phyloP scores from a whole-genome alignment of 2,329 filamentous ascomycete genomes.

The Ophiostoma australiae region DNA sequence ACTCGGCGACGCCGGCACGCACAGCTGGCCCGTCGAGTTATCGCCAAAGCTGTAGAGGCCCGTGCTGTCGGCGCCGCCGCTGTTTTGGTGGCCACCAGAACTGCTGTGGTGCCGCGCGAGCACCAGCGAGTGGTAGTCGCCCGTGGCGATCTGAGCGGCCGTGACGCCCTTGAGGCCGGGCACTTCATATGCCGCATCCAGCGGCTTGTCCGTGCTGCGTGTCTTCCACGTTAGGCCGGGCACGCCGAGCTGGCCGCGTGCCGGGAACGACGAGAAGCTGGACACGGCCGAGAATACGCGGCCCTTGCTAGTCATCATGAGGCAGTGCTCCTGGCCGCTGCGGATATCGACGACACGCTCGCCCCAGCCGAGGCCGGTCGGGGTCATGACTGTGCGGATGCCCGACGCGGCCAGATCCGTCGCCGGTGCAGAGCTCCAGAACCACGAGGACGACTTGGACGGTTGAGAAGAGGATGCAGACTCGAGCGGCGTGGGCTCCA shows the following conservation, averaged over 20 bases:
- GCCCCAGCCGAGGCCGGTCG: conserved; percentile 57
- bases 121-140: conserved; percentile 80
- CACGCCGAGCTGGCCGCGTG: conserved; percentile 79
- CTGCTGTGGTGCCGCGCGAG: conserved; percentile 51
- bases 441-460: conserved; percentile 46
- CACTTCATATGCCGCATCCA: conserved; percentile 79
- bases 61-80: conserved; percentile 45
- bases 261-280: conserved; percentile 71
- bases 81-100: not conserved
- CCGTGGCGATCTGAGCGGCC: conserved; percentile 70
- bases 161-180: conserved; percentile 64
- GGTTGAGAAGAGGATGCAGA: conserved; percentile 48
- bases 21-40: conserved; percentile 85
- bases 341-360: conserved; percentile 72
- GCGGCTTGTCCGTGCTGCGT: conserved; percentile 68
- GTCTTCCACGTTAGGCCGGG: conserved; percentile 76
- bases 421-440: not conserved
- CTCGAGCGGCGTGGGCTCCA: conserved; percentile 23
- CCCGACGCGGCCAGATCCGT: not conserved
- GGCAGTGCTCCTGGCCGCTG: conserved; percentile 77
- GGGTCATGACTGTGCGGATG: conserved; percentile 53
- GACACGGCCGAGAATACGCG: conserved; percentile 86
- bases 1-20: conserved; percentile 64
- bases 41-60: conserved; percentile 84
- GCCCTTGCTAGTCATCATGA: conserved; percentile 78